Conservation (phyloP, 2,329 filamentous ascomycete genomes). For the Macroventuria anomochaeta region DNA sequence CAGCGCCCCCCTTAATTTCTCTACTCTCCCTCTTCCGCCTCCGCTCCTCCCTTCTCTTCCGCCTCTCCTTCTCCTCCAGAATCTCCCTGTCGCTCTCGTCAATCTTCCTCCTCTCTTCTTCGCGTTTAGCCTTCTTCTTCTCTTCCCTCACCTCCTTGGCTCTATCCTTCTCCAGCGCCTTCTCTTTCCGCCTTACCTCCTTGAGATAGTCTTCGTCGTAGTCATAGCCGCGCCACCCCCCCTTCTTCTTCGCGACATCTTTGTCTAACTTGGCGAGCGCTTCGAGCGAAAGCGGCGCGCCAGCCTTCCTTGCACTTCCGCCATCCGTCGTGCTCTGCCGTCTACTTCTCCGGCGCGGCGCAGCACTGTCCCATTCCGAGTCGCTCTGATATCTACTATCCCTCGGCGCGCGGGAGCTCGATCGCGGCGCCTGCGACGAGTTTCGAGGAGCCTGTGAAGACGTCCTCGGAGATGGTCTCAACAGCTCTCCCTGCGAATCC, state of each 20-base stretch:
- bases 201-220: constrained; percentile 49
- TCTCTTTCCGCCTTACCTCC: constrained; percentile 47
- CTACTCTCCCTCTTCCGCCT: constrained; percentile 25
- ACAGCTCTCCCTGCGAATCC: constrained; percentile 48
- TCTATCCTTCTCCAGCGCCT: constrained; percentile 43
- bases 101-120: constrained; percentile 44
- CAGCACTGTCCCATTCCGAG: constrained; percentile 38
- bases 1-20: constrained; percentile 30
- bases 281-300: constrained; percentile 57
- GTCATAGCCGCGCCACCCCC: constrained; percentile 51
- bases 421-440: constrained; percentile 21
- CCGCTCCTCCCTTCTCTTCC: constrained; percentile 26
- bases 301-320: constrained; percentile 39
- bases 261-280: constrained; percentile 71
- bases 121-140: constrained; percentile 30
- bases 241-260: constrained; percentile 62
- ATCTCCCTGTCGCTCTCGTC: constrained; percentile 29
- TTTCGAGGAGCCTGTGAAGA: constrained; percentile 19
- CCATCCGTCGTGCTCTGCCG: constrained; percentile 35
- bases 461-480: constrained; percentile 19
- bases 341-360: constrained; percentile 29
- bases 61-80: constrained; percentile 31
- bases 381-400: constrained; percentile 33
- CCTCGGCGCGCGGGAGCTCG: constrained; percentile 1
- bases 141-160: constrained; percentile 44